These are phyloP conservation scores for Lactarius indigo DNA, from an alignment of 768 basidiomycete species.

Conservation along the genomic window DNA sequence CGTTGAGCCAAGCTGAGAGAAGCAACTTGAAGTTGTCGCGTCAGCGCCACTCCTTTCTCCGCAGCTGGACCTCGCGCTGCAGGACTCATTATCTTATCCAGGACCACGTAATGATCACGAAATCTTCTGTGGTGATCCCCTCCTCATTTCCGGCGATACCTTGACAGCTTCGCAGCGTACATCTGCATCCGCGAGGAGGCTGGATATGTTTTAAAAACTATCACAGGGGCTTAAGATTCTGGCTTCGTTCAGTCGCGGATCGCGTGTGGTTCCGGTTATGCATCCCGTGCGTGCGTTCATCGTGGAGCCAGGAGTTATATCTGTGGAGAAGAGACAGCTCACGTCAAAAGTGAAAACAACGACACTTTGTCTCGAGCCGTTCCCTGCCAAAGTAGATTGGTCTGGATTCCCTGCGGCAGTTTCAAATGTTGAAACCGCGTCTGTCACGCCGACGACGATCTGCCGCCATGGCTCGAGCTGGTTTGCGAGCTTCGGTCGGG, in stretches of 20 bases:
- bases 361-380: slow-evolving; percentile 74
- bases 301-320: slow-evolving; percentile 98
- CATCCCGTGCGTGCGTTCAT: slow-evolving; percentile 96
- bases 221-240: slow-evolving; percentile 87
- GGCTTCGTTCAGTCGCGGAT: slow-evolving; percentile 79
- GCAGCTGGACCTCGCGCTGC: not conserved
- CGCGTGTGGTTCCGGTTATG: slow-evolving; percentile 87
- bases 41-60: not conserved
- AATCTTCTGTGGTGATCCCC: slow-evolving; percentile 96
- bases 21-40: slow-evolving; percentile 67
- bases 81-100: slow-evolving; percentile 92
- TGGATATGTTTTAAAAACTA: slow-evolving; percentile 88
- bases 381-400: slow-evolving; percentile 33
- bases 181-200: slow-evolving; percentile 99
- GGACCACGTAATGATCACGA: slow-evolving; percentile 99
- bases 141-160: slow-evolving; percentile 90
- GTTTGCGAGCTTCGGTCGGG: slow-evolving; percentile 93
- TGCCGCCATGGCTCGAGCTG: slow-evolving; percentile 82
- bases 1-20: slow-evolving; percentile 97
- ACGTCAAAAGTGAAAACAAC: slow-evolving; percentile 98
- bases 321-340: slow-evolving; percentile 96
- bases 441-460: slow-evolving; percentile 89
- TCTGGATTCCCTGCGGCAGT: slow-evolving; percentile 98
- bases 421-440: slow-evolving; percentile 96
- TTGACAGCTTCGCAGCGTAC: slow-evolving; percentile 98